Base-by-base conservation (phyloP, 805 yeast genomes). In the Ogataea nonfermentans region DNA sequence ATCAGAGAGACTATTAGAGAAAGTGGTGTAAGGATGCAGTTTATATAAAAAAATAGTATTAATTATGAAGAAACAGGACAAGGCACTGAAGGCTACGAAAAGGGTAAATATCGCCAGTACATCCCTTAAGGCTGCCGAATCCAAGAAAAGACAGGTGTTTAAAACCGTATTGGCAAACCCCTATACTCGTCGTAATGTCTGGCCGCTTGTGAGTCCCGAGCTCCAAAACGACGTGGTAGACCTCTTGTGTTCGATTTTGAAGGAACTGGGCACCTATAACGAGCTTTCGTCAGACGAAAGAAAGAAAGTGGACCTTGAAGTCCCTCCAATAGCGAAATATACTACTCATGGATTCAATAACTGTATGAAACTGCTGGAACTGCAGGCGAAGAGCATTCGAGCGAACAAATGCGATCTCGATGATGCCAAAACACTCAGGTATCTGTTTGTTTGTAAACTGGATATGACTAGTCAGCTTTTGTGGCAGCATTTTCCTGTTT, bases 81-180 rank as follows among this genome's bases (percentile, higher is more conserved):
- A 37, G 19, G 30, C 29, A 13, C 29, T 12, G 10, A 34, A 30
- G 28, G 35, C 20, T 11, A 15, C 27, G 13, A 32, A 29, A 9
- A 29, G 29, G 5, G 30, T 29, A 23, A 25, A 32, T 32, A 30
- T 41, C 20, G 20, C 40, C 9, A 13, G 43, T 6, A 17, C 33
- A 11, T 45, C 51, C 5, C 24, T 52, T n/a, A 77, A 73, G 46
- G 72, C 69, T 15, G 43, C 69, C 2, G 83, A 79, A 35, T 63
- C 65, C 46, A 71, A 70, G 50, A 65, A 75, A 33, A 67, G 72
- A 43, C 81, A 78, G 48, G 78, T 79, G 2, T 77, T 76, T 61
- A 80, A 76, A 55, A 84, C 89, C 0, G 65, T 81, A 3, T 63
- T 81, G 17, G 81, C 79, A 23, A 78, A 77, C 44, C 87, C 89